A percentile compares a stretch with the other conserved stretches of the same genome.
Conservation (phyloP, 805 yeast genomes). For the Sugiyamaella chiloensis region DNA sequence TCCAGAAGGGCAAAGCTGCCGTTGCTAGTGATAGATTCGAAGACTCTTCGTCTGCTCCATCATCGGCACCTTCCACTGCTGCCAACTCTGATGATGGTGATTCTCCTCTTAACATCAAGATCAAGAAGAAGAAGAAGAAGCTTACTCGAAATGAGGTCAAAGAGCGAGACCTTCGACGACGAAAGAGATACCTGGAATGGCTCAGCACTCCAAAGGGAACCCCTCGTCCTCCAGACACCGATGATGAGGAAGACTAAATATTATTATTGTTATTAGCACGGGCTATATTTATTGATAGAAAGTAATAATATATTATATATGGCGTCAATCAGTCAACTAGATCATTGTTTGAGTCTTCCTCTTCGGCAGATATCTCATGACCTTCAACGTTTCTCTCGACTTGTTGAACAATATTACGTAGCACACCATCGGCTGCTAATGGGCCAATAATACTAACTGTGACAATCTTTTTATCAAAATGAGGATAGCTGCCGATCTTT, state of each 20-base stretch:
- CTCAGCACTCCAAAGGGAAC: conserved; percentile 96
- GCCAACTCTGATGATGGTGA: conserved; percentile 53
- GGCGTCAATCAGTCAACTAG: neutral
- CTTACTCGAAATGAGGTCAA: conserved; percentile 96
- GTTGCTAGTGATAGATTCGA: conserved; percentile 80
- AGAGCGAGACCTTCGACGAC: conserved; percentile 85
- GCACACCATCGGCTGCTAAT: conserved; percentile 33
- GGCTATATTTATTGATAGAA: neutral
- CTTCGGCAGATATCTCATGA: conserved; percentile 50
- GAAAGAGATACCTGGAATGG: conserved; percentile 93
- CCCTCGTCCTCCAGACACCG: conserved; percentile 90
- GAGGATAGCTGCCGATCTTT: conserved; percentile 86
- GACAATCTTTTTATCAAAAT: conserved; percentile 56
- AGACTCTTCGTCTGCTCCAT: conserved; percentile 59
- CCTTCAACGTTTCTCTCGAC: conserved; percentile 53
- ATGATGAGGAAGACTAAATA: conserved; percentile 68
- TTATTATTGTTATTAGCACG: neutral
- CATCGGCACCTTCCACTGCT: conserved; percentile 48
- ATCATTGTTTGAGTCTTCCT: conserved; percentile 42
- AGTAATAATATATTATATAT: neutral
- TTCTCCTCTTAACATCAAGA: conserved; percentile 94
- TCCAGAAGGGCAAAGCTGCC: conserved; percentile 73
- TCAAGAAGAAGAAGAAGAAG: conserved; percentile 91
- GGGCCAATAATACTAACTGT: conserved; percentile 76
- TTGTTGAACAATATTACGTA: conserved; percentile 46